phyloP scores from a whole-genome alignment of 306 rosid species.

The Cucurbita argyrosperma region DNA sequence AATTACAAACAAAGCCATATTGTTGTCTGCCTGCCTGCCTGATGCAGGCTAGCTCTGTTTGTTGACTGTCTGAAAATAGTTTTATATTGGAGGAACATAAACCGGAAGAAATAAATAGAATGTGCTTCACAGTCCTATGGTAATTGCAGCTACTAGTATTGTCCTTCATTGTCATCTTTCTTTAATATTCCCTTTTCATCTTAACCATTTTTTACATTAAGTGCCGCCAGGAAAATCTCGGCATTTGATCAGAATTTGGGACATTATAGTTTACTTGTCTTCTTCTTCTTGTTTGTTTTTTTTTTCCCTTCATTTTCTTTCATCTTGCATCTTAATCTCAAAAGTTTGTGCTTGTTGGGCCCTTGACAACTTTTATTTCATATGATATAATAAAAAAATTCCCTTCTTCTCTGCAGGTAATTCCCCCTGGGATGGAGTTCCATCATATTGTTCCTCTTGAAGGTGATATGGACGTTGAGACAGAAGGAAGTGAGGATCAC shows the following conservation, averaged over 20 bases:
- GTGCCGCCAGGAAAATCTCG: background rate
- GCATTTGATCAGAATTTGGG: background rate
- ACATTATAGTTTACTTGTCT: background rate
- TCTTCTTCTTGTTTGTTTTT: no score
- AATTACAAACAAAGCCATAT: no score
- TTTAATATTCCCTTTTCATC: background rate
- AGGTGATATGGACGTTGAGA: constrained; percentile 79
- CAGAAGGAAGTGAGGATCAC: constrained; percentile 71
- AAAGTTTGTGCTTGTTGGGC: background rate
- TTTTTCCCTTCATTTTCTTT: background rate
- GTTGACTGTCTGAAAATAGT: background rate
- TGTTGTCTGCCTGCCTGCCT: background rate
- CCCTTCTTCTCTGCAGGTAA: constrained; percentile 36
- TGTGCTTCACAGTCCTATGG: background rate
- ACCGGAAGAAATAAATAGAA: background rate
- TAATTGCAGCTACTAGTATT: background rate
- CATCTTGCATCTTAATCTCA: background rate
- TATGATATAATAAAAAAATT: constrained; percentile 5
- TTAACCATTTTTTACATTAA: background rate
- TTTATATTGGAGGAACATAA: background rate
- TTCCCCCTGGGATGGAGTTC: constrained; percentile 99
- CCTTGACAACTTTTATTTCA: constrained; percentile 8
- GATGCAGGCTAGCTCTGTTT: background rate
- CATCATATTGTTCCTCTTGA: constrained; percentile 82
- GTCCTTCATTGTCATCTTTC: background rate